Evolutionary conservation across 164 flowering plant species (phyloP), one percentile per base, ranked within the genome.

Genomic region (Warburgia ugandensis): DNA sequence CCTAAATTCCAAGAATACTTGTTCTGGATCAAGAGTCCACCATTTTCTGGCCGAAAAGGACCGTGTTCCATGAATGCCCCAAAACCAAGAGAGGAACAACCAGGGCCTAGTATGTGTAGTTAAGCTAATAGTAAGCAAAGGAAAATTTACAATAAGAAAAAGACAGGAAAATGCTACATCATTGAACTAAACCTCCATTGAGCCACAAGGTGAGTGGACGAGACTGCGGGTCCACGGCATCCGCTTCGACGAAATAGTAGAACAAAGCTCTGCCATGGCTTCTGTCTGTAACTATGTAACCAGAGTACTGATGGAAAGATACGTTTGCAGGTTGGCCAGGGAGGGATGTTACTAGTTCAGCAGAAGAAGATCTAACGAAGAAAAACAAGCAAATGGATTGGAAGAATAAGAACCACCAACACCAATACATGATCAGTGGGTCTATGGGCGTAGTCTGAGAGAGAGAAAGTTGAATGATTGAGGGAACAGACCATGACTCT

Each of bases 111-210:
- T n/a, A n/a, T n/a, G n/a, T n/a, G n/a, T n/a, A n/a, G n/a, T n/a
- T n/a, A n/a, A n/a, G n/a, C n/a, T n/a, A n/a, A n/a, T n/a, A n/a
- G n/a, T n/a, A n/a, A n/a, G n/a, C n/a, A n/a, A n/a, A n/a, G n/a
- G n/a, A n/a, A n/a, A n/a, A n/a, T n/a, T n/a, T n/a, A n/a, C n/a
- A n/a, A n/a, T n/a, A n/a, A n/a, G n/a, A n/a, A n/a, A n/a, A n/a
- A n/a, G n/a, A n/a, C n/a, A n/a, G n/a, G n/a, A n/a, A n/a, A n/a
- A n/a, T n/a, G n/a, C n/a, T n/a, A n/a, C n/a, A n/a, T n/a, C n/a
- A n/a, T n/a, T n/a, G n/a, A n/a, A n/a, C n/a, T 2, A n/a, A n/a
- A 74, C 78, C 76, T 69, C 79, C 79, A 67, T 72, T 75, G 45
- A 72, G 65, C 76, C 80, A 75, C 64, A 67, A 35, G 13, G 80